Base-by-base conservation (phyloP, 2,329 filamentous ascomycete species). In the Sclerotiophoma versabilis region DNA sequence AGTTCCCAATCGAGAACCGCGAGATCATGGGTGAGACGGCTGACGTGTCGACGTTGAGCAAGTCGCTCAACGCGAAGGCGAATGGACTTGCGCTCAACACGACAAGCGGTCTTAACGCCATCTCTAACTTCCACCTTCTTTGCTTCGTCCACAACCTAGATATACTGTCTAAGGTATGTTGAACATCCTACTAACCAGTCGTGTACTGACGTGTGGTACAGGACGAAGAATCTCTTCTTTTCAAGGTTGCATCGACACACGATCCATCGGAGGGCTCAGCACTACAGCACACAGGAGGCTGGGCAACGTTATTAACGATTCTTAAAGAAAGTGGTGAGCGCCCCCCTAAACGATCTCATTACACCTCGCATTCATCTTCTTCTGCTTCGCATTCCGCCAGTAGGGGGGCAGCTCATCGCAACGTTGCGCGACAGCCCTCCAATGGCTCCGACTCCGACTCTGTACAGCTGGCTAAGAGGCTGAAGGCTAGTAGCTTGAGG, bases 241-340 rank as follows among this genome's bases (percentile, higher is more conserved):
- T 91, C 80, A 89, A 88, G 66, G 90, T 96, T 47, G 93, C 93
- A 20, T 89, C 87, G 36, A 85, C 86, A 56, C 90, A 93, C 72
- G 90, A 96, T 75, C 83, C 91, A 52, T 85, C 88, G 58, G 90
- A 96, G 65, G 88, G 88, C 57, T 87, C 92, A 72, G 88, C 95
- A 73, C 84, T 99, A 65, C 86, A 92, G 77, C 89, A 92, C 67
- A 93, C 90, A 67, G 84, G 89, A 72, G 95, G 95, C 71, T 99
- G 95, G 95, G 90, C 93, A 76, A 98, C 92, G 55, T 83, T 99
- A 72, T 84, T 93, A 78, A 89, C 90, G 76, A 96, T 99, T 75
- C 85, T 98, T 80, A 87, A 95, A 87, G 90, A 92, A 86, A 92
- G 91, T 84, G 92, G 93, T 96, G 93, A 96, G 90, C 89, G 89